Conservation (phyloP, 495 filamentous ascomycete genomes). For the Chaetomidium leptoderma region DNA sequence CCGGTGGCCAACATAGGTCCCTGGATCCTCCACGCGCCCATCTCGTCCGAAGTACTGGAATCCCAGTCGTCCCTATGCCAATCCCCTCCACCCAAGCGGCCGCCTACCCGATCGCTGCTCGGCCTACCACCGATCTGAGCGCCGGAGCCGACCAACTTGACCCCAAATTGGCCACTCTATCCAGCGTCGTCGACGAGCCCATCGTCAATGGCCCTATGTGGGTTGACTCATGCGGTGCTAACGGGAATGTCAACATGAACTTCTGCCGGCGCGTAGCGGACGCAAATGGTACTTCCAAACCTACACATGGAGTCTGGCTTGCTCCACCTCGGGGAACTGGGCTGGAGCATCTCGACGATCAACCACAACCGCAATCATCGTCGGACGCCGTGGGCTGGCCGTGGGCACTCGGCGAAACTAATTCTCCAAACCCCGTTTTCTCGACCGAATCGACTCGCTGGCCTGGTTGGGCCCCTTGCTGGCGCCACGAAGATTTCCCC, state of each 20-base stretch:
- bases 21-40: constrained; percentile 41
- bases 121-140: constrained; percentile 3
- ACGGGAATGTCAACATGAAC: constrained; percentile 44
- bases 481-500: constrained; percentile 53
- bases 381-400: constrained; percentile 12
- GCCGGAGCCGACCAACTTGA: not conserved
- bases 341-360: not conserved
- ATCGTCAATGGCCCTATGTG: constrained; percentile 52
- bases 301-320: not conserved
- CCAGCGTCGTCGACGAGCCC: constrained; percentile 18
- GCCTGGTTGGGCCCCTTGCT: constrained; percentile 47
- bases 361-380: not conserved
- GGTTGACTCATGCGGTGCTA: constrained; percentile 45
- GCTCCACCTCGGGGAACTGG: not conserved
- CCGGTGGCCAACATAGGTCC: constrained; percentile 41
- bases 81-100: not conserved
- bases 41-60: constrained; percentile 47
- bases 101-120: not conserved
- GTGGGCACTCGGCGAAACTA: constrained; percentile 3
- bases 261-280: constrained; percentile 36
- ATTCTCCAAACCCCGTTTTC: not conserved
- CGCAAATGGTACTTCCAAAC: not conserved
- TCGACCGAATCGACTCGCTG: constrained; percentile 18
- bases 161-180: not conserved
- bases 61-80: constrained; percentile 43